Base-by-base conservation (phyloP, 768 basidiomycete species). In the Macrolepiota fuliginosa region DNA sequence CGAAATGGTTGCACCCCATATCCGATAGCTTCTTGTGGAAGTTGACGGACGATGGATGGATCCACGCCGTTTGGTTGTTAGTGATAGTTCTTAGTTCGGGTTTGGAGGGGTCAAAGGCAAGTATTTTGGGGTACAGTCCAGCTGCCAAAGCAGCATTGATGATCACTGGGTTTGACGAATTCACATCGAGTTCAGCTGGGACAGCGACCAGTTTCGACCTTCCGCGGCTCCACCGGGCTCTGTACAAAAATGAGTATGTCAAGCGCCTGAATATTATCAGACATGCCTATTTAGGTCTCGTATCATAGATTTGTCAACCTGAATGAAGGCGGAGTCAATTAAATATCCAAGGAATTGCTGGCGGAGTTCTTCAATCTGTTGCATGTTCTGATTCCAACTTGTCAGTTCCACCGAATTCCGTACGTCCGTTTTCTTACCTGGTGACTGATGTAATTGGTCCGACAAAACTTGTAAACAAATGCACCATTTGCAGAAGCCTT, bases 311-410 rank as follows among this genome's bases (percentile, higher is more conserved):
- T 77, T 75, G 59, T 91, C 87, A 12, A 87, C 88, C 57, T 78
- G 79, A 57, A 98, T 87, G 70, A 98, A 94, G 0, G 83, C 82
- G 4, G 94, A 92, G 71, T 98, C 96, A 12, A 96, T 83, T 49
- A 98, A 76, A 74, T 96, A 95, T 19, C 88, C 86, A 58, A 94
- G 76, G 64, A 93, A 85, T 71, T 99, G 96, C 69, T 95, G 94
- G 29, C 96, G 87, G 37, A 98, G 81, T 69, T 98, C 96, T 72
- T 98, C 96, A 32, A 99, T 96, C 74, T 97, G 94, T 74, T 94
- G 89, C 54, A 99, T 77, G 70, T 94, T 98, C 88, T 94, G 70
- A 6, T 62, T 49, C 19, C 22, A 13, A 53, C 50, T 53, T 32
- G 35, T 53, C 61, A 57, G 52, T 29, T 22, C 22, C 56, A 29